A percentile compares a stretch with the other conserved stretches of the same genome.
These are phyloP conservation scores for Coniophora puteana DNA, from an alignment of 1,284 basidiomycete species.

Conservation along the genomic window DNA sequence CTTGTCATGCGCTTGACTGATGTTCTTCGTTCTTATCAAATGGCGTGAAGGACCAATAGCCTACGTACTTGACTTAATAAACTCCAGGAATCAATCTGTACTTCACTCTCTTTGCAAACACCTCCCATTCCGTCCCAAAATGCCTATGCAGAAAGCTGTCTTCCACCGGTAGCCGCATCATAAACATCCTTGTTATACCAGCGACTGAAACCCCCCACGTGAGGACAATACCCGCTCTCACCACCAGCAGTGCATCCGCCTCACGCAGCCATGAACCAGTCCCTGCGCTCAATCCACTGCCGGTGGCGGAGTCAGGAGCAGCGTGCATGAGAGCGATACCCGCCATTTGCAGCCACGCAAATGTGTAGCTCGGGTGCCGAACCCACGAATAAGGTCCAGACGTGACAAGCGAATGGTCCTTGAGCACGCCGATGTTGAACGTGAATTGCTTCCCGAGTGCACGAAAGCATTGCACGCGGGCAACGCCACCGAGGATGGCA, in stretches of 20 bases:
- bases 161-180: constrained; percentile 49
- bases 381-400: constrained; percentile 8
- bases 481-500: constrained; percentile 3
- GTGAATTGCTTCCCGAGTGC: constrained; percentile 8
- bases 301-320: constrained; percentile 33
- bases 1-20: too few species aligned
- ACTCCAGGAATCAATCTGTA: constrained; percentile 36
- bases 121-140: constrained; percentile 38
- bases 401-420: constrained; percentile 10
- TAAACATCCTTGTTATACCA: too few species aligned
- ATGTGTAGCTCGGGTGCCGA: constrained; percentile 14
- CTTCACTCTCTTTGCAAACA: constrained; percentile 34
- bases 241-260: too few species aligned
- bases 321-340: constrained; percentile 24
- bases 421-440: constrained; percentile 9
- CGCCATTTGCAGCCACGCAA: constrained; percentile 12
- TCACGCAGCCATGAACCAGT: too few species aligned
- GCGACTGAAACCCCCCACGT: too few species aligned
- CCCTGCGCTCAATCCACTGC: constrained; percentile 50
- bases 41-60: too few species aligned
- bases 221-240: too few species aligned
- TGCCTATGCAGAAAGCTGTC: constrained; percentile 40
- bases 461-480: constrained; percentile 10
- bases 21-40: too few species aligned
- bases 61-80: too few species aligned